Evolutionary conservation across 495 filamentous ascomycete species (phyloP), one percentile per base, ranked within the genome.

Genomic region (Cercophora scortea): DNA sequence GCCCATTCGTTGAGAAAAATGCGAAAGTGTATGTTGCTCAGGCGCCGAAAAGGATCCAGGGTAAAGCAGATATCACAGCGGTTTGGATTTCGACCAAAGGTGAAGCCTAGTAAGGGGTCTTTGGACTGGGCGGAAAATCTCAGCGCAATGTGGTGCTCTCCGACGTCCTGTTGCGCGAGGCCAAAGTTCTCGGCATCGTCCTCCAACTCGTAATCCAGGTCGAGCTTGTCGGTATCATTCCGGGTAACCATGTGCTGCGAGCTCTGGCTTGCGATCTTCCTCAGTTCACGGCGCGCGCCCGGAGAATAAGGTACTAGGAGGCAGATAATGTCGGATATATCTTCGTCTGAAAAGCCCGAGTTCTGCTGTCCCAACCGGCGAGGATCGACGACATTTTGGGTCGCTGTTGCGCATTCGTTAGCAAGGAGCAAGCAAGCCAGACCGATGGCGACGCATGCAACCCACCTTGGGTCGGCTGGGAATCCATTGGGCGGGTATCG

Each of bases 21-120:
- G 35, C 89, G 83, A 64, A 96, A 98, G 61, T 98, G 93, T 11
- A 80, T 74, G 62, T 96, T 96, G 68, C 90, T 96, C 38, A 96
- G 73, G 16, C 83, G 78, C 48, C 69, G 79, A 48, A 74, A 66
- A 2, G 80, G 76, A 45, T 84, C 75, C 43, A 77, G 65, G 16
- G 71, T 65, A 18, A 92, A 75, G 35, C 84, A 71, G 34, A 97
- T 74, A 65, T 98, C 94, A 63, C 86, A 92, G 35, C 72, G 72
- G n/a, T 51, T 40, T 4, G 57, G 45, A 56, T 92, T 89, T 41
- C 93, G 82, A 18, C 93, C 93, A 66, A 98, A 97, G 19, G 78
- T 74, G 66, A 94, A 97, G 9, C 93, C 93, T 40, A 76, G 60
- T 0, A 60, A 41, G 4, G 83, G 78, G 50, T 85, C 75, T 49